A percentile compares a stretch with the other conserved stretches of the same genome.
phyloP scores from a whole-genome alignment of 179 eudicot genomes.

The Heliamphora pulchella region DNA sequence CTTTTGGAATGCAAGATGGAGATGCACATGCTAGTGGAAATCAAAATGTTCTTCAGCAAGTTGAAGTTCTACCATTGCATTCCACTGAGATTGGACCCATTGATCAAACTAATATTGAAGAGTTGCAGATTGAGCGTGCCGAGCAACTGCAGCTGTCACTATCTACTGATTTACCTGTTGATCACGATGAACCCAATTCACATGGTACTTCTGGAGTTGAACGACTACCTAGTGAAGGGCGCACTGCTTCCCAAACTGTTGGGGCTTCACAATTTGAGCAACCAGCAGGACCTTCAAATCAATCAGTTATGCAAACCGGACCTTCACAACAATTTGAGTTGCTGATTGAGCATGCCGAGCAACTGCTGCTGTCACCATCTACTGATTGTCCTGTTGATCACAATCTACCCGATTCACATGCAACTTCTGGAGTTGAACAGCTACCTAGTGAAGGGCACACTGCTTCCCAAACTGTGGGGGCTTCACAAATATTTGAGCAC shows the following conservation, averaged over 20 bases:
- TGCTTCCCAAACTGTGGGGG: not conserved
- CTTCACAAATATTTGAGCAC: slow-evolving; percentile 7
- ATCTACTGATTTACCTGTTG: not conserved
- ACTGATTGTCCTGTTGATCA: slow-evolving; percentile 8
- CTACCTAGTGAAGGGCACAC: not conserved
- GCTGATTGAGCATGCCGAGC: slow-evolving; percentile 2
- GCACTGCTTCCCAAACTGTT: slow-evolving; percentile 8
- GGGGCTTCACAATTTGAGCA: slow-evolving; percentile 1
- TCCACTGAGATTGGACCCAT: not conserved
- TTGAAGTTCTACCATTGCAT: not conserved
- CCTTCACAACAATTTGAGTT: too few relatives aligned
- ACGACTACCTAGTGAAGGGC: not conserved
- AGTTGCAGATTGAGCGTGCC: not conserved
- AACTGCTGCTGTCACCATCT: not conserved
- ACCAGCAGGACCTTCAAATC: slow-evolving; percentile 1
- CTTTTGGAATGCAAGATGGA: not conserved
- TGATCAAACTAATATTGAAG: not conserved
- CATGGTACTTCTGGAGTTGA: not conserved
- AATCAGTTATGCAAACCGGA: not conserved
- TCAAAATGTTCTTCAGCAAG: not conserved
- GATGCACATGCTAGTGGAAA: slow-evolving; percentile 7
- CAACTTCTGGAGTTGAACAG: not conserved
- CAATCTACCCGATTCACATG: not conserved
- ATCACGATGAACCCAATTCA: not conserved
- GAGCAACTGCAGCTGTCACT: not conserved